These are phyloP conservation scores for Erythrophleum fordii DNA, from an alignment of 306 rosid species.

Conservation along the genomic window DNA sequence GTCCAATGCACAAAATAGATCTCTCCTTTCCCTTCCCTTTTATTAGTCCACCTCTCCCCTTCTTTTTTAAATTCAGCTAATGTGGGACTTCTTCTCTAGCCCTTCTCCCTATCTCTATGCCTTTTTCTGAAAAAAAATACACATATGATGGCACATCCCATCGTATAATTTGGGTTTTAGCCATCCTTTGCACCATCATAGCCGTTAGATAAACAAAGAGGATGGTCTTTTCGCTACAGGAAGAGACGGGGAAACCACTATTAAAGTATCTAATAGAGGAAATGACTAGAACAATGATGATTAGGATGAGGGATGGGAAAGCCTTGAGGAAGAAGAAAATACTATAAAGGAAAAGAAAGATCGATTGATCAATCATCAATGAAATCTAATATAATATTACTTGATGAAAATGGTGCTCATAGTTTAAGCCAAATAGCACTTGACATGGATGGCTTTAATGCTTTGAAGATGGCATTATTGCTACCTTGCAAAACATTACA, in stretches of 20 bases:
- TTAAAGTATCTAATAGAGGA: conserved; percentile 60
- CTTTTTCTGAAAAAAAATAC: too few species aligned
- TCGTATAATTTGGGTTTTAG: too few species aligned
- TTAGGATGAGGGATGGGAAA: conserved; percentile 99
- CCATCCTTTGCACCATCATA: too few species aligned
- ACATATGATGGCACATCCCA: too few species aligned
- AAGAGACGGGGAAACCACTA: conserved; percentile 54
- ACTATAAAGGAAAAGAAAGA: conserved; percentile 54
- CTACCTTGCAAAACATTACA: conserved; percentile 72
- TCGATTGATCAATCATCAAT: conserved; percentile 68
- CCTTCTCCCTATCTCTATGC: too few species aligned
- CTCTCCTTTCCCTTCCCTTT: too few species aligned
- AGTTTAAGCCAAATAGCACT: conserved; percentile 58
- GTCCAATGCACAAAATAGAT: too few species aligned
- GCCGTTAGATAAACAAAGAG: too few species aligned
- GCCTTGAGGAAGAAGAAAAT: conserved; percentile 74
- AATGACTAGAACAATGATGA: conserved; percentile 81
- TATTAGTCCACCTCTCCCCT: too few species aligned
- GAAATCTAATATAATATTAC: conserved; percentile 60
- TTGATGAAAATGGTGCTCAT: conserved; percentile 72
- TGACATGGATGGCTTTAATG: conserved; percentile 64
- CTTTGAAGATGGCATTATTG: conserved; percentile 69
- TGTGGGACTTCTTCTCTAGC: too few species aligned
- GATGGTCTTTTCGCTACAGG: conserved; percentile 71
- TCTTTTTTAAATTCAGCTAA: too few species aligned